A percentile compares a stretch with the other conserved stretches of the same genome.
phyloP scores from a whole-genome alignment of 257 asterid species.

The Marsdenia floribunda region DNA sequence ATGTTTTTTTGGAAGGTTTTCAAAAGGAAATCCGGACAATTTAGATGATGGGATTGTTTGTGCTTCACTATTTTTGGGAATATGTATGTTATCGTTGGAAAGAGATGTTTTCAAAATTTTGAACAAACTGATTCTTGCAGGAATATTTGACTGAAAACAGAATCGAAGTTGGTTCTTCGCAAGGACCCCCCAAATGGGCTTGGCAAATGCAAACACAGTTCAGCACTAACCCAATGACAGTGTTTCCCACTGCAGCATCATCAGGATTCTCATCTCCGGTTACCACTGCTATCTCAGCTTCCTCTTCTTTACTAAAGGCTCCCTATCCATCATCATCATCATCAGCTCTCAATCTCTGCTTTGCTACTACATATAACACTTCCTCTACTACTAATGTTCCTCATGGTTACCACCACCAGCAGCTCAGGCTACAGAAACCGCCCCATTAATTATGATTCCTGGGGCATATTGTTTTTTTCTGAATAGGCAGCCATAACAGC shows the following conservation, averaged over 20 bases:
- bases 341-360: constrained; percentile 26
- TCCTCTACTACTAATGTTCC: constrained; percentile 18
- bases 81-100: background rate
- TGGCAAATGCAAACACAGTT: constrained; percentile 41
- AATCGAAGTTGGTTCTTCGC: constrained; percentile 19
- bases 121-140: background rate
- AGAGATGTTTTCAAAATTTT: background rate
- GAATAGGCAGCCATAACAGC: constrained; percentile 8
- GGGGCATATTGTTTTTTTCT: background rate
- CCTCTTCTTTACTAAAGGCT: constrained; percentile 21
- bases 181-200: constrained; percentile 38
- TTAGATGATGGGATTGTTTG: background rate
- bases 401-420: constrained; percentile 23
- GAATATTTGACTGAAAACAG: constrained; percentile 4
- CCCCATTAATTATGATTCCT: constrained; percentile 19
- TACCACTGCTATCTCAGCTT: constrained; percentile 19
- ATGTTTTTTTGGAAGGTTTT: background rate
- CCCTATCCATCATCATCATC: constrained; percentile 13
- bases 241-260: constrained; percentile 68
- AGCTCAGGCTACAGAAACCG: constrained; percentile 32
- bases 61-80: background rate
- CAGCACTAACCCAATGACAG: constrained; percentile 31
- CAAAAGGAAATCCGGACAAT: background rate
- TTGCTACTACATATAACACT: constrained; percentile 32
- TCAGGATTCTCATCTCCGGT: constrained; percentile 78